Base-by-base conservation (phyloP, 164 flowering plant species). In the Hamamelis virginiana region DNA sequence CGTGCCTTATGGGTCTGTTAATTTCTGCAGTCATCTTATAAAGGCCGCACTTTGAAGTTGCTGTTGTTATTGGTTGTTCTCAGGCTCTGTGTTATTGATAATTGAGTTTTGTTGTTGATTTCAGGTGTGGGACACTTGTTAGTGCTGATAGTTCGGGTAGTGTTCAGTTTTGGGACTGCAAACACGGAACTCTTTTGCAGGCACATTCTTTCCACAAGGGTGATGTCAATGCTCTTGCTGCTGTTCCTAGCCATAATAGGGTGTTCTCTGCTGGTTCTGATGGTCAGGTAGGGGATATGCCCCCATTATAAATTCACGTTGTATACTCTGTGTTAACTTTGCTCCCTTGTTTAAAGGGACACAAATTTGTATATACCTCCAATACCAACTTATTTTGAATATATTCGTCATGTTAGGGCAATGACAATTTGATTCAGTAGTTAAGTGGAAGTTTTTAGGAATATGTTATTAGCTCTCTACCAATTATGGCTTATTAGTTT, bases 231-330 rank as follows among this genome's bases (percentile, higher is more conserved):
- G 92, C 94, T 71, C 84, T 96, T 62, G 92, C 94, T 28, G 91
- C 92, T 43, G 73, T 83, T 60, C 97, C 99, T 57, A 80, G 85
- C 67, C 90, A 91, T 72, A 88, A 81, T 62, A 82, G 87, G 71
- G 97, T 96, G 62, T 93, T 86, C 62, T 93, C 99, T 74, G 97
- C 96, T 62, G 99, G 98, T 66, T 86, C 97, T 65, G 99, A 93
- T 87, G 98, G 99, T 46, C 91, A 96, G 97, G 99, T 91, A 81
- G 28, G 65, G 68, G 18, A 41, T 74, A 45, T 27, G 13, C 28
- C 57, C 44, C 27, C 43, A 27, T 59, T 33, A 18, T 1, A 41
- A 3, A 19, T 14, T n/a, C 28, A 23, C 59, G 22, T 19, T 19
- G 8, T 19, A 6, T 33, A 6, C 6, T 56, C 9, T 12, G 59